phyloP scores from a whole-genome alignment of 345 rosid genomes.

The Populus deltoides region DNA sequence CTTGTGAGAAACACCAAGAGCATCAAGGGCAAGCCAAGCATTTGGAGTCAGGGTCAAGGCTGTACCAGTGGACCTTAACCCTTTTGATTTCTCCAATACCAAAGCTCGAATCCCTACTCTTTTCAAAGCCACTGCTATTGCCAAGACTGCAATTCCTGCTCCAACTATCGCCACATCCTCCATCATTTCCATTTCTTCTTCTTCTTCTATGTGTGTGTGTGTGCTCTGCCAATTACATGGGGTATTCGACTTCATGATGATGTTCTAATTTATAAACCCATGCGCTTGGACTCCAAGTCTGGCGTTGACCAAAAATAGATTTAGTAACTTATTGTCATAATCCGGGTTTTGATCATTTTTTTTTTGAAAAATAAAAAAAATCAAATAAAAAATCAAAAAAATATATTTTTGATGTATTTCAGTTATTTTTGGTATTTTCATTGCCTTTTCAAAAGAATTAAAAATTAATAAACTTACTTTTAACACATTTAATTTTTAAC shows the following conservation, averaged over 20 bases:
- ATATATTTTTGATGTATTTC: too few species aligned
- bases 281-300: too few species aligned
- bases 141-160: constrained; percentile 40
- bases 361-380: too few species aligned
- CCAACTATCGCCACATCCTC: constrained; percentile 40
- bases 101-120: constrained; percentile 25
- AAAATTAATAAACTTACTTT: too few species aligned
- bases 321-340: too few species aligned
- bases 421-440: too few species aligned
- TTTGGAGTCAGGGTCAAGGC: constrained; percentile 30
- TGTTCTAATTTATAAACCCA: too few species aligned
- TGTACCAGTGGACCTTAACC: constrained; percentile 29
- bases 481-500: too few species aligned
- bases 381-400: too few species aligned
- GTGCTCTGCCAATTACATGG: too few species aligned
- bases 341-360: too few species aligned
- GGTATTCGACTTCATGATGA: not conserved
- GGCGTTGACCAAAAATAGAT: not conserved
- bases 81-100: constrained; percentile 27
- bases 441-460: too few species aligned
- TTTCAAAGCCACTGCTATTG: constrained; percentile 30
- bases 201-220: not conserved
- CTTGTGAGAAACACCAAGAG: constrained; percentile 35
- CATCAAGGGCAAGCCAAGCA: constrained; percentile 45
- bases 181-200: constrained; percentile 5